phyloP scores from a whole-genome alignment of 1,284 basidiomycete genomes.

The Acaromyces ingoldii region DNA sequence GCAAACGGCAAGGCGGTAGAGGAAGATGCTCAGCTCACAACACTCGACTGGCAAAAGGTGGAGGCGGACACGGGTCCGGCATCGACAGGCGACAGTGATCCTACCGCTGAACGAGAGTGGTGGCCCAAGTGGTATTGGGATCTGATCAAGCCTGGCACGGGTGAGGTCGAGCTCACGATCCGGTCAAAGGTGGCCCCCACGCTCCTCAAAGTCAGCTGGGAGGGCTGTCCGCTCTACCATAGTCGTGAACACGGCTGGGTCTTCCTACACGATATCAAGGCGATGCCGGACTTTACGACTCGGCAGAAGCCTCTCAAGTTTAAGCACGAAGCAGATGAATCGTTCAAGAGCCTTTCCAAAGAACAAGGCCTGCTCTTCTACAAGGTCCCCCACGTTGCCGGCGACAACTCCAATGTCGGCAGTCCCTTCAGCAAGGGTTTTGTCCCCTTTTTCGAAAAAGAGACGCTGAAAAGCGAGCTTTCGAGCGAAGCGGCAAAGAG shows the following conservation, averaged over 20 bases:
- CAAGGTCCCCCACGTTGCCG: slow-evolving; percentile 93
- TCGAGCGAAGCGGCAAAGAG: slow-evolving; percentile 57
- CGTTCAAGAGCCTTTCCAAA: slow-evolving; percentile 13
- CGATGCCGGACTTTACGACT: slow-evolving; percentile 14
- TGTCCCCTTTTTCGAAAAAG: slow-evolving; percentile 78
- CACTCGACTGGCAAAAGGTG: slow-evolving; percentile 37
- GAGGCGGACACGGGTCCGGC: slow-evolving; percentile 8
- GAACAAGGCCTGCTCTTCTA: slow-evolving; percentile 59
- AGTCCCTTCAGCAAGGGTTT: slow-evolving; percentile 86
- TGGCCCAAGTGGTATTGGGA: slow-evolving; percentile 98
- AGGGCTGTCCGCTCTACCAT: slow-evolving; percentile 75
- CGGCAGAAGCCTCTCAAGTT: slow-evolving; percentile 30
- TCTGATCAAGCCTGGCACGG: slow-evolving; percentile 55
- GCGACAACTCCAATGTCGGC: slow-evolving; percentile 88
- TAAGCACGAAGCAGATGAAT: slow-evolving; percentile 23
- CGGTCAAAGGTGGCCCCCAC: slow-evolving; percentile 78
- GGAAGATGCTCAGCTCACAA: slow-evolving; percentile 20
- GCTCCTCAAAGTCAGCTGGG: slow-evolving; percentile 81
- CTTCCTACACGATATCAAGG: slow-evolving; percentile 54
- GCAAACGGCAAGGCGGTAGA: slow-evolving; percentile 4
- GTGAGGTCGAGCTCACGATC: slow-evolving; percentile 72
- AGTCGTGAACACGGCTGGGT: slow-evolving; percentile 89
- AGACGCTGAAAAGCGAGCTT: slow-evolving; percentile 54
- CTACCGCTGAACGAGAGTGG: slow-evolving; percentile 22
- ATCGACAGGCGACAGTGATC: slow-evolving; percentile 3